Conservation (phyloP, 768 basidiomycete species). For the Lentinula detonsa region DNA sequence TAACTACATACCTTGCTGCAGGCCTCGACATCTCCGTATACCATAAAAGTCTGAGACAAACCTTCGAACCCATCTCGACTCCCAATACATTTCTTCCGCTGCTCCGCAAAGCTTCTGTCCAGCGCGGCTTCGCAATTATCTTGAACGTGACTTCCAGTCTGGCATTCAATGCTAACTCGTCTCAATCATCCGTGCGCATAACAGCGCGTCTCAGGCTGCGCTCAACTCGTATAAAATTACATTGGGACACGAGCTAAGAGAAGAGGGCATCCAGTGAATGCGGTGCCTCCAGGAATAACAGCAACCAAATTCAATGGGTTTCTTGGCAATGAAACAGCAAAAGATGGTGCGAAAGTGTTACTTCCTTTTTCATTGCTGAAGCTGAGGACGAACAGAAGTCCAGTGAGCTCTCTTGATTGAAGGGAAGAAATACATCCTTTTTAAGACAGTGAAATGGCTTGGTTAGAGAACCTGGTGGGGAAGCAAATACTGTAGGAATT, state of each 20-base stretch:
- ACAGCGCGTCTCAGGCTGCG: background rate
- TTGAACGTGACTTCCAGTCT: conserved; percentile 28
- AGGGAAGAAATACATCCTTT: background rate
- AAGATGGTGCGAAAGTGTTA: conserved; percentile 5
- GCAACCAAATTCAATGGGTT: conserved; percentile 6
- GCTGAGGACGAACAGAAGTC: background rate
- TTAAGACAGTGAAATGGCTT: background rate
- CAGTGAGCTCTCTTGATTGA: background rate
- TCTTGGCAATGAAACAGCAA: conserved; percentile 4
- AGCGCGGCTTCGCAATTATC: conserved; percentile 24
- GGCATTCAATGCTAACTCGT: background rate
- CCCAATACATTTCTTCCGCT: conserved; percentile 24
- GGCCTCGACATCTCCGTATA: conserved; percentile 24
- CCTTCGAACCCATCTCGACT: conserved; percentile 35
- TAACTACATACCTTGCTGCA: too few species aligned
- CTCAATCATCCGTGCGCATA: background rate
- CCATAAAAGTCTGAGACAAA: conserved; percentile 29
- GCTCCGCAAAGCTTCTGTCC: conserved; percentile 4
- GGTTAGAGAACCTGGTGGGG: background rate
- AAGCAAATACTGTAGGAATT: too few species aligned
- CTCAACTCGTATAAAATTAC: conserved; percentile 9
- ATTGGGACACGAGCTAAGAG: conserved; percentile 6
- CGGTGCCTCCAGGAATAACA: conserved; percentile 8
- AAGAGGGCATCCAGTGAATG: conserved; percentile 7
- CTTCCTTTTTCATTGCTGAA: background rate